Evolutionary conservation across 257 asterid species (phyloP).

Genomic region (Galeopsis tetrahit): DNA sequence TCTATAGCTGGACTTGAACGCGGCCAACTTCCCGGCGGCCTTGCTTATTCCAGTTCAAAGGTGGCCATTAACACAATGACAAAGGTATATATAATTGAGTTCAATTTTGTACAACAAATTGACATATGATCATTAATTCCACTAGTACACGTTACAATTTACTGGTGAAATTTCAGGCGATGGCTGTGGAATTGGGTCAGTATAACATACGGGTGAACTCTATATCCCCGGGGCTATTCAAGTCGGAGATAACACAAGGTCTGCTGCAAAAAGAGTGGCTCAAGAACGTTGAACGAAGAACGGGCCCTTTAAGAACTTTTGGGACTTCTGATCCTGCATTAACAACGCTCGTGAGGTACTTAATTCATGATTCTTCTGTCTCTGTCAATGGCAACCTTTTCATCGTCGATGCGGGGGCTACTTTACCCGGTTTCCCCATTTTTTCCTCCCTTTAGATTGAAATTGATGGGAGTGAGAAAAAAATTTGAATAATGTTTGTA

Average conservation of each 20-base stretch:
- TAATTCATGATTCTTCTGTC: constrained; percentile 61
- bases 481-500: not conserved
- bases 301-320: constrained; percentile 48
- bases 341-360: constrained; percentile 59
- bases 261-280: constrained; percentile 64
- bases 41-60: constrained; percentile 44
- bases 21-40: constrained; percentile 33
- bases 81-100: constrained; percentile 37
- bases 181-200: constrained; percentile 68
- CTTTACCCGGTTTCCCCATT: constrained; percentile 61
- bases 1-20: constrained; percentile 49
- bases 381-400: constrained; percentile 61
- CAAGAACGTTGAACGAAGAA: constrained; percentile 43
- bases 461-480: not conserved
- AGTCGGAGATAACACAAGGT: constrained; percentile 66
- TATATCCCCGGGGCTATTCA: constrained; percentile 65
- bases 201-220: constrained; percentile 68
- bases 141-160: too few species aligned
- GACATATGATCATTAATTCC: too few species aligned
- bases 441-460: constrained; percentile 64
- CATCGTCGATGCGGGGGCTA: constrained; percentile 62
- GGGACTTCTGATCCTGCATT: constrained; percentile 67
- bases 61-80: constrained; percentile 41
- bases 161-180: constrained; percentile 37
- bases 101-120: not conserved